A percentile compares a stretch with the other conserved stretches of the same genome.
Conservation (phyloP, 768 basidiomycete genomes). For the Auriculariales sp. region DNA sequence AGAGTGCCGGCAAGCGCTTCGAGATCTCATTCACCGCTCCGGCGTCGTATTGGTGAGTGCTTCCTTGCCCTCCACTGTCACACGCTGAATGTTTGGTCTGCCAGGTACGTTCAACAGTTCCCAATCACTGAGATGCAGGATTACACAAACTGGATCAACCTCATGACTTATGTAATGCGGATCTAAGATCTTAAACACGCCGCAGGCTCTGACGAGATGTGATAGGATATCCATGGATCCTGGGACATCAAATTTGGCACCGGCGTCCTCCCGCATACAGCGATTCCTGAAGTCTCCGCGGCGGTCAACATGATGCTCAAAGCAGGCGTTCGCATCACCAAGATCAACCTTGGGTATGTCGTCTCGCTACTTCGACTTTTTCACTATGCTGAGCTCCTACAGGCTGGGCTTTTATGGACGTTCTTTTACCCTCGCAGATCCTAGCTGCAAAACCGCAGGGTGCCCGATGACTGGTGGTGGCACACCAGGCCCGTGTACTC, state of each 20-base stretch:
- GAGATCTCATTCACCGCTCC: neutral
- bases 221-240: neutral
- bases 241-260: neutral
- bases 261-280: neutral
- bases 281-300: neutral
- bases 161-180: neutral
- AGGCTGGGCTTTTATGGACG: neutral
- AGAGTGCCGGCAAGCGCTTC: too few species aligned
- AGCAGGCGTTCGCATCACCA: neutral
- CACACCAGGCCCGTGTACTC: neutral
- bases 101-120: neutral
- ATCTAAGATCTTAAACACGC: too few species aligned
- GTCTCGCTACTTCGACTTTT: too few species aligned
- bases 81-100: neutral
- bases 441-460: neutral
- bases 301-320: neutral
- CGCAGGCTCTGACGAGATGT: too few species aligned
- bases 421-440: neutral
- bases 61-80: neutral
- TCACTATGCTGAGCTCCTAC: too few species aligned
- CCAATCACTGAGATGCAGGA: neutral
- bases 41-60: neutral
- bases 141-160: neutral
- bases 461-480: neutral
- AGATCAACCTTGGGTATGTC: neutral